A percentile compares a stretch with the other conserved stretches of the same genome.
Evolutionary conservation across 164 flowering plant genomes (phyloP).

Genomic region (Malania oleifera): DNA sequence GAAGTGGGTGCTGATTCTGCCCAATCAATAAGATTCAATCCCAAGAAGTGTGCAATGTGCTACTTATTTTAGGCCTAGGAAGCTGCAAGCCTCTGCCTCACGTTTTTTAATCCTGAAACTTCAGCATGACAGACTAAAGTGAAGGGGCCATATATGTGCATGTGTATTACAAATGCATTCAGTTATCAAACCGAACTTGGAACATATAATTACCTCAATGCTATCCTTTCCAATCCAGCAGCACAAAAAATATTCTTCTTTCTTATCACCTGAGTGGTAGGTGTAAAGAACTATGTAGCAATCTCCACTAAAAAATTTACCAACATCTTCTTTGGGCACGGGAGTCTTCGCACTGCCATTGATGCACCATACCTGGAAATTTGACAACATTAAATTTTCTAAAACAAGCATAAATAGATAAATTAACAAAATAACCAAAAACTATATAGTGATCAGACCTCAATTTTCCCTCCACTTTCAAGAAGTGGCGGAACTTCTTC

Average conservation of each 20-base stretch:
- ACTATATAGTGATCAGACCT: conserved; percentile 42
- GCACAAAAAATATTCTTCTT: conserved; percentile 83
- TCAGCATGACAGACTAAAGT: too few species aligned
- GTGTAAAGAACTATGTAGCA: conserved; percentile 94
- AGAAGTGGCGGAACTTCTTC: conserved; percentile 96
- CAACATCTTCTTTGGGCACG: conserved; percentile 76
- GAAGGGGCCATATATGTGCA: neutral
- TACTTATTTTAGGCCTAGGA: too few species aligned
- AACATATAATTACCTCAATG: conserved; percentile 55
- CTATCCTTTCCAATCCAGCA: conserved; percentile 97
- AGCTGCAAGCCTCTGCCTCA: neutral
- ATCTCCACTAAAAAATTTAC: conserved; percentile 95
- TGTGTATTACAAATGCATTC: neutral
- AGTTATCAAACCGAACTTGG: conserved; percentile 1
- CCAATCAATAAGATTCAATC: too few species aligned
- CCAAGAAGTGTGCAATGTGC: too few species aligned
- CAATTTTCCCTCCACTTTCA: conserved; percentile 87
- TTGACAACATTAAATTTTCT: conserved; percentile 12
- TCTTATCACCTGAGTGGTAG: conserved; percentile 86
- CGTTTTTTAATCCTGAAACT: neutral
- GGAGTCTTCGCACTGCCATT: conserved; percentile 90
- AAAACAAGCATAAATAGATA: neutral
- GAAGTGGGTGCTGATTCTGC: too few species aligned
- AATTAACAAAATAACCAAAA: neutral
- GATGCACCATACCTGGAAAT: conserved; percentile 82